A percentile compares a stretch with the other conserved stretches of the same genome.
Conservation (phyloP, 1,284 basidiomycete species). For the Microbotryum lychnidis-dioicae region DNA sequence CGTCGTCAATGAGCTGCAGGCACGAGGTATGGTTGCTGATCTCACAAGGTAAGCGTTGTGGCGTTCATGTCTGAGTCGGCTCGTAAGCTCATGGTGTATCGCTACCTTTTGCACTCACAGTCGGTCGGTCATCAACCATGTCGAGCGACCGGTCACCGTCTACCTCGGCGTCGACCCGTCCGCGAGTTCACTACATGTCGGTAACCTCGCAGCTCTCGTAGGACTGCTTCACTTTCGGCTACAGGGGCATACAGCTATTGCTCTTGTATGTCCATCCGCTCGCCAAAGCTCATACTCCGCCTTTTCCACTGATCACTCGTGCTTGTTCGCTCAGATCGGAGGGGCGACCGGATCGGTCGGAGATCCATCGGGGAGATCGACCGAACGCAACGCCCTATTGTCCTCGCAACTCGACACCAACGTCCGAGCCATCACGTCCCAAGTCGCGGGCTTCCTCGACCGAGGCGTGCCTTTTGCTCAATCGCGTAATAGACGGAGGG, state of each 20-base stretch:
- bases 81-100: background rate
- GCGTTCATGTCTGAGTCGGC: background rate
- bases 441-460: conserved; percentile 64
- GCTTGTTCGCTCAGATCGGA: conserved; percentile 59
- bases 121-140: conserved; percentile 19
- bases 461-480: conserved; percentile 57
- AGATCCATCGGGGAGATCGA: conserved; percentile 83
- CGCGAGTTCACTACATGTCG: conserved; percentile 79
- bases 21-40: conserved; percentile 44
- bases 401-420: conserved; percentile 58
- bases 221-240: conserved; percentile 78
- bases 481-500: conserved; percentile 36
- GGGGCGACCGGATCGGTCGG: conserved; percentile 95
- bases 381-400: conserved; percentile 68
- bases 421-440: conserved; percentile 55
- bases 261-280: conserved; percentile 51
- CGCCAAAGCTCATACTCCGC: too few species aligned
- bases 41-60: conserved; percentile 41
- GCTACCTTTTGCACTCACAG: background rate
- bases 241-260: conserved; percentile 69
- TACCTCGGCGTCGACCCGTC: conserved; percentile 93
- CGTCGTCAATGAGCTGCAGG: conserved; percentile 42
- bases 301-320: background rate
- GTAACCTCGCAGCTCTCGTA: conserved; percentile 83
- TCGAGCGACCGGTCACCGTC: conserved; percentile 47